Evolutionary conservation across 371 early-diverging fungal species (phyloP), one percentile per base, ranked within the genome.

Genomic region (Mucor lusitanicus): DNA sequence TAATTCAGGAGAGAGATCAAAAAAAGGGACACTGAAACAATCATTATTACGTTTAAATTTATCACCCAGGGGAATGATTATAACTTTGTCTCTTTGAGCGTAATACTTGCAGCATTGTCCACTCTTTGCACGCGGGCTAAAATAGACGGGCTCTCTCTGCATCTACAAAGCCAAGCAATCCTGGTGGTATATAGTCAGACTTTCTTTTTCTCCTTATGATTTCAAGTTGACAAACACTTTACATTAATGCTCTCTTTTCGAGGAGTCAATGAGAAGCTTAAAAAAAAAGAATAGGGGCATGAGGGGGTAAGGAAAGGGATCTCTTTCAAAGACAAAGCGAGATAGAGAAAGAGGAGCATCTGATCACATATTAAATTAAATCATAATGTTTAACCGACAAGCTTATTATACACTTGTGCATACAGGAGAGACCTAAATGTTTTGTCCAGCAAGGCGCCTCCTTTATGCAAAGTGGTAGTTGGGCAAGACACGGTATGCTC

Each of bases 21-120:
- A 50, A 23, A 50, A 50, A 50, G 50, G 50, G 50, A 50, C 21
- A 50, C 50, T 50, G 50, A 50, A 50, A 50, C 50, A 50, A 25
- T 50, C 12, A 21, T 50, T 50, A 50, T 23, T 50, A 50, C 23
- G 21, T 50, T 25, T 50, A 50, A 23, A 50, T 50, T 37, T 37
- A 37, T 37, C 37, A 13, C 11, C 9, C 9, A 50, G 50, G 50
- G 44, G 50, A 50, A 50, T 4, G 23, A 37, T n/a, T 13, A 37
- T 6, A 13, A 6, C 13, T 13, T 37, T 5, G 8, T 25, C 19
- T 50, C 23, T 50, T 12, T 44, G 1, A 8, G 8, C 8, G 33
- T 6, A 8, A 8, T 33, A 6, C 8, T 33, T 33, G 33, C 33
- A n/a, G n/a, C n/a, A n/a, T n/a, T n/a, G n/a, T n/a, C n/a, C n/a